Percentiles rank a stretch among this genome's conserved stretches.
These are phyloP conservation scores for Fusarium sacchari DNA, from an alignment of 2,329 filamentous ascomycete genomes.

Conservation along the genomic window DNA sequence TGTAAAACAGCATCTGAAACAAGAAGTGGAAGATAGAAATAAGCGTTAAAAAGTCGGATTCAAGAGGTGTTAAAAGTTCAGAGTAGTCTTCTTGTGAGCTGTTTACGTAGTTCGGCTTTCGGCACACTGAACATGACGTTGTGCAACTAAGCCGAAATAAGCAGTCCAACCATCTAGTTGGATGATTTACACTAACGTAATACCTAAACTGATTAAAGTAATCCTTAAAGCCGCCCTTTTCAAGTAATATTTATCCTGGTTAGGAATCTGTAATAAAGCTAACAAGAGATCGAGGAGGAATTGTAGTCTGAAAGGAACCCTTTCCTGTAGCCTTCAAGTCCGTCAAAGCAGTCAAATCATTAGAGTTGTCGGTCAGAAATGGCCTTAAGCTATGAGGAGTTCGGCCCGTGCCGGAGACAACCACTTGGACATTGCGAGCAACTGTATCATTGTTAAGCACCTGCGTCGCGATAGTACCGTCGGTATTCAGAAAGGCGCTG, in stretches of 20 bases:
- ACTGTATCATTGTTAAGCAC: neutral
- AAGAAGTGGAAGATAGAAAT: no score
- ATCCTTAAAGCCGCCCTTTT: neutral
- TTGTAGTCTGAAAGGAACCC: neutral
- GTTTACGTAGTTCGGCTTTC: neutral
- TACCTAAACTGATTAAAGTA: neutral
- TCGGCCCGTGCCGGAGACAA: neutral
- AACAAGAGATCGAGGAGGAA: neutral
- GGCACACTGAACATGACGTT: neutral
- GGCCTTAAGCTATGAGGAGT: neutral
- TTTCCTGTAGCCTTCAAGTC: neutral
- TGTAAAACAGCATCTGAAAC: no score
- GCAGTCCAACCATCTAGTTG: neutral
- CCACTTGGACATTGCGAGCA: neutral
- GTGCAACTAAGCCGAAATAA: neutral
- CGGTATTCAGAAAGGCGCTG: neutral
- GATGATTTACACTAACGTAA: neutral
- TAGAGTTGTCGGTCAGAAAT: neutral
- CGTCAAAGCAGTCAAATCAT: neutral
- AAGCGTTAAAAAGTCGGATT: no score
- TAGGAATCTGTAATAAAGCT: neutral
- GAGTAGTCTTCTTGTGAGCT: neutral
- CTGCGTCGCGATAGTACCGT: neutral
- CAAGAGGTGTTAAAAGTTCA: no score
- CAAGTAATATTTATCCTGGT: no score